Evolutionary conservation across 2,329 filamentous ascomycete species (phyloP), one percentile per base, ranked within the genome.

Genomic region (Stachybotrys chlorohalonatus): DNA sequence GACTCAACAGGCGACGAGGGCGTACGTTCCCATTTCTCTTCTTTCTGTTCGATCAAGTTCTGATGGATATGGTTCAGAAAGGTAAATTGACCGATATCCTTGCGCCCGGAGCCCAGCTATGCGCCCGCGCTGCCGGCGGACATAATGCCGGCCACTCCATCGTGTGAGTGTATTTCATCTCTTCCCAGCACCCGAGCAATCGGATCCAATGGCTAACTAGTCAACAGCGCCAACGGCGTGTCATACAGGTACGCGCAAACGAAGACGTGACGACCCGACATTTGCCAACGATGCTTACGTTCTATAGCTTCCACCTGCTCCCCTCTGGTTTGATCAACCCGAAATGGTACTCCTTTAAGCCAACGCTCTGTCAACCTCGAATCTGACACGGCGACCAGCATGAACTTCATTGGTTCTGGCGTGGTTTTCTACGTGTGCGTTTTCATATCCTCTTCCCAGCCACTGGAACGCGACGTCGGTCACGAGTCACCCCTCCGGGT

Each of bases 251-350:
- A 54, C 51, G 58, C 51, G 58, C 60, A 54, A 56, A 54, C 52
- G 47, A 53, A 52, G 47, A 52, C 49, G 52, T 54, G 45, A 57
- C 58, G 54, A 47, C 57, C 51, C 55, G 49, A 45, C 15, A 46
- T 31, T 11, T 36, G 47, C 42, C 49, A n/a, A 56, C 52, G 31
- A 54, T 58, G 50, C 61, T 66, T 55, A 68, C 54, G 52, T 55
- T 30, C n/a, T 42, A 57, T 73, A 79, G 78, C 69, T 81, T 82
- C 59, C 81, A 86, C 67, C 78, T 87, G 56, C 72, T 86, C 52
- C 81, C 85, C 30, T 87, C 83, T 54, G 89, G 89, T 56, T 79
- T 92, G 57, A 77, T 92, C 60, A 89, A 87, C 66, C 84, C 86
- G 7, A 74, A 75, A 48, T 88, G 67, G 59, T 64, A 42, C 3